Evolutionary conservation across 495 filamentous ascomycete species (phyloP), one percentile per base, ranked within the genome.

Genomic region (Penicillium manginii): DNA sequence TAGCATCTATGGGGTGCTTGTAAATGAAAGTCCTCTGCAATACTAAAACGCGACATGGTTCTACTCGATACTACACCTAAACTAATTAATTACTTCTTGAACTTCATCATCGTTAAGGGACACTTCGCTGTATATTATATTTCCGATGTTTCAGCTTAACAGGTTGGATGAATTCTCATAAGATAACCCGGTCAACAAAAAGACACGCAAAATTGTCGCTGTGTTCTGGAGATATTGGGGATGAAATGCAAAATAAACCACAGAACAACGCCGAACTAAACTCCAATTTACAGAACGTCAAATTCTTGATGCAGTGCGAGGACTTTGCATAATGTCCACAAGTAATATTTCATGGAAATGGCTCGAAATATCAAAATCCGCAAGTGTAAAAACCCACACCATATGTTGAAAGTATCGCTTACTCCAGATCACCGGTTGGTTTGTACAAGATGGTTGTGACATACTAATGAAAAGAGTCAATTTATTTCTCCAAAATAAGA

Each of bases 391-490:
- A 35, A 42, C 40, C 32, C 54, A 23, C 50, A 23, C 46, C 32
- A 48, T 49, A 32, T 37, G 32, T 17, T 33, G 6, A 3, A 31
- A 21, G 35, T 37, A 52, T 52, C 32, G 48, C 50, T 66, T 72
- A 77, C 57, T 66, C 72, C 31, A 75, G 72, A 64, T 79, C 66
- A 35, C 75, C 75, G 22, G 91, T 96, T 14, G 93, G 92, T 80
- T 97, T 97, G 75, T 98, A 97, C 81, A 98, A 86, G 62, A 98
- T 93, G 0, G 92, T 97, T 10, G 93, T 98, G 17, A 98, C 91
- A 74, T 98, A 97, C 93, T 98, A 67, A 21, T 52, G 23, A 42
- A 31, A 50, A 35, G 4, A 1, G 12, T 50, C 29, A 47, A 6
- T 4, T 31, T 14, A 12, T 14, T 21, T 48, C 31, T n/a, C n/a